A percentile compares a stretch with the other conserved stretches of the same genome.
These are phyloP conservation scores for Aspergillus heteromorphus DNA, from an alignment of 495 filamentous ascomycete genomes.

Conservation along the genomic window DNA sequence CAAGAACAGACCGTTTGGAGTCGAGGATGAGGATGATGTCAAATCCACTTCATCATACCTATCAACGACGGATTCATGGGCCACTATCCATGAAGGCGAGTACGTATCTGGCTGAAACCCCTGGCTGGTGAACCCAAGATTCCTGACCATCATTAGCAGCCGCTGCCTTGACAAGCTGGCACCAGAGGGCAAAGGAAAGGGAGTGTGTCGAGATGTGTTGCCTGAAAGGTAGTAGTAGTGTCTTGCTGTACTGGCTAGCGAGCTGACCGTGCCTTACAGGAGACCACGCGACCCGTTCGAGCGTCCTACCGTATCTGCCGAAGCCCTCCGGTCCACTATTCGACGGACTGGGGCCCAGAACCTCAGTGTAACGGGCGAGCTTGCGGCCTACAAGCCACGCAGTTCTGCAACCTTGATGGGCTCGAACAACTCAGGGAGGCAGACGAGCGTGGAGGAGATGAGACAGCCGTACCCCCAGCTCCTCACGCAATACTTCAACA, in stretches of 20 bases:
- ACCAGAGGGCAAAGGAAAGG: background rate
- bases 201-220: background rate
- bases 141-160: background rate
- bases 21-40: slow-evolving; percentile 5
- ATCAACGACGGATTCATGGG: slow-evolving; percentile 21
- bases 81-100: slow-evolving; percentile 13
- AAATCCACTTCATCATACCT: slow-evolving; percentile 8
- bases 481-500: slow-evolving; percentile 10
- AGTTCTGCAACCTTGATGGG: background rate
- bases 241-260: background rate
- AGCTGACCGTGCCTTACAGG: background rate
- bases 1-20: background rate
- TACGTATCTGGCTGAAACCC: slow-evolving; percentile 3
- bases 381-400: background rate
- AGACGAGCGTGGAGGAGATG: background rate
- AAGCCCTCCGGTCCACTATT: background rate
- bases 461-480: slow-evolving; percentile 10
- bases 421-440: background rate
- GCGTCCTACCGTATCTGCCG: background rate
- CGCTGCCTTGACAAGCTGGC: background rate
- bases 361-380: background rate
- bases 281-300: background rate
- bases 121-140: background rate
- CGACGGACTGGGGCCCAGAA: background rate
- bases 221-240: background rate